phyloP scores from a whole-genome alignment of 2,329 filamentous ascomycete genomes.

The Chrysosporium queenslandicum region DNA sequence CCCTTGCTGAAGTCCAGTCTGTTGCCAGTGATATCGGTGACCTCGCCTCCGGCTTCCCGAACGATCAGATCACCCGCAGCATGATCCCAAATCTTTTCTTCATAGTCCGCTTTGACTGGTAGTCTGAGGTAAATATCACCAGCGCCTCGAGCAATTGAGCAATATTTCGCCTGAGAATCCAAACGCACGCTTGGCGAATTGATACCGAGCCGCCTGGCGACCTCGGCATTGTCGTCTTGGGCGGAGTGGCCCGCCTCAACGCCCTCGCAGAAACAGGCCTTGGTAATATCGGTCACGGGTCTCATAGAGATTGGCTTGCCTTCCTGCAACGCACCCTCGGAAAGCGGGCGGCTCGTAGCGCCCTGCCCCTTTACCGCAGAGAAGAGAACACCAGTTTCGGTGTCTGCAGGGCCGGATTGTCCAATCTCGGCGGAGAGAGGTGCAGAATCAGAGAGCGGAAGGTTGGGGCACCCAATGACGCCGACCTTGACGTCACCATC shows the following conservation, averaged over 20 bases:
- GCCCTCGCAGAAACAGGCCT: conserved; percentile 90
- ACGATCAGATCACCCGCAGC: conserved; percentile 92
- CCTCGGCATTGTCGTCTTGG: conserved; percentile 76
- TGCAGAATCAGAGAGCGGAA: conserved; percentile 72
- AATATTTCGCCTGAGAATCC: conserved; percentile 98
- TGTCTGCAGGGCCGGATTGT: conserved; percentile 60
- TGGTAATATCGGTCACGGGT: conserved; percentile 58
- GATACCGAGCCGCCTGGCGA: conserved; percentile 77
- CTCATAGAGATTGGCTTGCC: conserved; percentile 69
- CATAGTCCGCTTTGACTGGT: conserved; percentile 74
- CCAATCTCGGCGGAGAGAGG: conserved; percentile 63
- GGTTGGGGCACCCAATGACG: conserved; percentile 89
- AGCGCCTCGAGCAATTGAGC: conserved; percentile 82
- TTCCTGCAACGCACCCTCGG: conserved; percentile 31
- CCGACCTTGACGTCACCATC: conserved; percentile 91
- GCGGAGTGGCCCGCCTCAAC: conserved; percentile 88
- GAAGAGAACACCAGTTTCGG: conserved; percentile 77
- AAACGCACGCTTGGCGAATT: conserved; percentile 82
- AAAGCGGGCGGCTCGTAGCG: conserved; percentile 70
- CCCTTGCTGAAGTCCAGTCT: conserved; percentile 77
- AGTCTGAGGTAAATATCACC: conserved; percentile 90
- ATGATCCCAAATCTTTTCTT: conserved; percentile 99
- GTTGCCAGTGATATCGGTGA: conserved; percentile 81
- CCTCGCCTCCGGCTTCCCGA: conserved; percentile 80
- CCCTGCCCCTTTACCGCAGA: conserved; percentile 71